Base-by-base conservation (phyloP, 1,284 basidiomycete species). In the Trichosporon sp. region DNA sequence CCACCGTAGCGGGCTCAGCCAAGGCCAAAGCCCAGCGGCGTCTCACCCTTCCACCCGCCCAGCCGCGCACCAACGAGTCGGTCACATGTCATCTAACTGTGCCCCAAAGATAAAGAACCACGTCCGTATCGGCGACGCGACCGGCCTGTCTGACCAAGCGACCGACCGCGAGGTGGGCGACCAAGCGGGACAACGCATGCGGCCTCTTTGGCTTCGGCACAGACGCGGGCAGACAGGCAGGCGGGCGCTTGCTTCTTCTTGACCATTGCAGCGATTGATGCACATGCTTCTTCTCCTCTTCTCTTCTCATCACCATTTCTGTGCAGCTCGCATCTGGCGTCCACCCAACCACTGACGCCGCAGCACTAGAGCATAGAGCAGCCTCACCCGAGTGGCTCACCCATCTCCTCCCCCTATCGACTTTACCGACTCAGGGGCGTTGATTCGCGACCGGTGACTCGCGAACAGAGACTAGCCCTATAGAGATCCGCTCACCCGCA, bases 341-440 rank as follows among this genome's bases (percentile, higher is more conserved):
- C 19, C 37, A 23, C 16, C n/a, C 40, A 21, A 44, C 49, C 25
- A 31, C 49, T 27, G 14, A 25, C 46, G 25, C 27, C 49, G 0
- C 25, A 54, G 49, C 49, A 9, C n/a, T 4, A 16, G 16, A 31
- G 34, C 34, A n/a, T n/a, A n/a, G n/a, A 11, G 34, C 34, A 31
- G 49, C 49, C 49, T 54, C 49, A 54, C 49, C 49, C 49, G 49
- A 54, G 49, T 14, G 49, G 49, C 49, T 54, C 49, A 54, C 49
- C 49, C 49, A 54, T 16, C 49, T 8, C 49, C 25, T 5, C 25
- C 25, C 19, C 19, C 37, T 44, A 44, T 44, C 40, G 25, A 54
- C 49, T 54, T 54, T 54, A 27, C 49, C 49, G 49, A 54, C 49
- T 54, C 49, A 54, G 49, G 49, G 40, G 1, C 40, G 16, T n/a